Evolutionary conservation across 306 rosid species (phyloP), one percentile per base, ranked within the genome.

Genomic region (Medicago ruthenica): DNA sequence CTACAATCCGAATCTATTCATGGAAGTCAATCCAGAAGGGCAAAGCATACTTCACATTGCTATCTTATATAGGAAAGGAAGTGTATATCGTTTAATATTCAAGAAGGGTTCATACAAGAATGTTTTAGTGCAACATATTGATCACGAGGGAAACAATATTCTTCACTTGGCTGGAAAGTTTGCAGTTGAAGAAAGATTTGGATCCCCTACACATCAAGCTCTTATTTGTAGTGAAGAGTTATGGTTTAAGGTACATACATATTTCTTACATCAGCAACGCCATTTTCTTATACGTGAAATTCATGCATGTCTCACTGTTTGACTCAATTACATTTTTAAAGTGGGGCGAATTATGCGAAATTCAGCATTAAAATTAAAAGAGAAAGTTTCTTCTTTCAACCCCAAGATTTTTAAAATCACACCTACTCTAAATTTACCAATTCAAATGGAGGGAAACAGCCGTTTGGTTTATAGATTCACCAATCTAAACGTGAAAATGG

Each of bases 31-130:
- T 75, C 18, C 24, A 9, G 1, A 4, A 13, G 40, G 48, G 8
- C 53, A 64, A 75, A 64, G 50, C 22, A 2, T 64, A 36, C 79
- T 75, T 36, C 79, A 64, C 54, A 20, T 75, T 36, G 73, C 65
- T 48, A 64, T 75, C 20, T 37, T 64, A 20, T 7, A 63, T 36
- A 51, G 73, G 5, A 53, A 64, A 13, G 17, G 5, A 51, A 5
- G 16, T 18, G 53, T 75, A 11, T 75, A 50, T 50, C 7, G 7
- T 47, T 40, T 63, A 75, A 50, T 75, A 63, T 27, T 63, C 9
- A 63, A 5, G 1, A 75, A 31, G 53, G 79, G 73, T 4, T 34
- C 40, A 36, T 50, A 42, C 65, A 64, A 50, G 27, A 50, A 48
- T 37, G 8, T 37, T 14, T 63, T 75, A 18, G 27, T 15, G 9